Evolutionary conservation across 306 rosid species (phyloP), one percentile per base, ranked within the genome.

Genomic region (Elaeagnus macrophylla): DNA sequence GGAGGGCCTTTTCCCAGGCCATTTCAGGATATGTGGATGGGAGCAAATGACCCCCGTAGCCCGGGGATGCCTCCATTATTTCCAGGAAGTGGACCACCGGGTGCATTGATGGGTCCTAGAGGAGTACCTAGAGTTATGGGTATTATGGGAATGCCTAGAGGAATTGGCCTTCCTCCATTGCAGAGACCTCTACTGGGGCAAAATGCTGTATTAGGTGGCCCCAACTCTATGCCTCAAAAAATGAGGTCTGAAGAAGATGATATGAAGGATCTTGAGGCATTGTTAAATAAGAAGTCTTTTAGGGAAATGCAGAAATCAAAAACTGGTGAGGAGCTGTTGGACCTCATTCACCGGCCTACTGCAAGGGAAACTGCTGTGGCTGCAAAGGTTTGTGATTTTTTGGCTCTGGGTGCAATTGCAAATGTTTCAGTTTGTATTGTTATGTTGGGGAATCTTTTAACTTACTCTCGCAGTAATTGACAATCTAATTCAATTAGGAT

Each of bases 301-400:
- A 71, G 59, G 76, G 96, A 93, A 77, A 7, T 73, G 82, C 94
- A 93, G 67, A 78, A 87, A 75, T 84, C 94, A 44, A 93, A 82
- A 74, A 82, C 94, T 9, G 94, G 96, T 1, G 94, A 93, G 82
- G 99, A 87, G 89, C 87, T 93, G 59, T 69, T 84, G 85, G 88
- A 93, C 82, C 86, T 93, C 57, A 82, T 93, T 69, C 96, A 87
- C 72, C 81, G 89, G 59, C 99, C 99, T 11, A 87, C 99, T 54
- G 96, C 96, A 1, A 82, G 0, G 83, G 99, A 93, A 77, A 87
- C 95, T 72, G 94, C 95, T 59, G 84, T 77, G 37, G 99, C 96
- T n/a, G 89, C 86, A n/a, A 87, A 87, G 99, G 99, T 91, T 64
- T 52, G 73, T 66, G 39, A 46, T 55, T 56, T 51, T 43, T 6